These are phyloP conservation scores for Geotrichum klebahnii DNA, from an alignment of 1,139 yeast species.

Conservation along the genomic window DNA sequence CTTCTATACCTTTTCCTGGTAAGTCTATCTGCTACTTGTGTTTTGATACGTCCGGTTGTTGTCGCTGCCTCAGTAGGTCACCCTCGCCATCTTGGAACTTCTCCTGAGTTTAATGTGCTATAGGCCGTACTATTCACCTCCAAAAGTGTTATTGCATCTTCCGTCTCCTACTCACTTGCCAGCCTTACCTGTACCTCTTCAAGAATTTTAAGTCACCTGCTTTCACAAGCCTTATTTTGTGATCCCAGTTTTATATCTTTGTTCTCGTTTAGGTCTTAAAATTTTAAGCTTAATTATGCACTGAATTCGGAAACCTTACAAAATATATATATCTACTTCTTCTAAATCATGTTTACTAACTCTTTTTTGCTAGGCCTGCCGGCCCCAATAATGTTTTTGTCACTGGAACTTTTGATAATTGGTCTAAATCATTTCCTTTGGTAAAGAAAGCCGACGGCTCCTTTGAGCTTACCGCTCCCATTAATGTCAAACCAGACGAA, in stretches of 20 bases:
- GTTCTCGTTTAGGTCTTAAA: too few species aligned
- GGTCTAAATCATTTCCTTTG: constrained; percentile 21
- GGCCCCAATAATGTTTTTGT: constrained; percentile 21
- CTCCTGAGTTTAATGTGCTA: too few species aligned
- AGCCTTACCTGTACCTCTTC: not conserved
- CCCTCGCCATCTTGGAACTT: too few species aligned
- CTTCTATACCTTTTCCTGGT: constrained; percentile 12
- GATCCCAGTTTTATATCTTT: not conserved
- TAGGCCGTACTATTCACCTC: too few species aligned
- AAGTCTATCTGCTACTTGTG: not conserved
- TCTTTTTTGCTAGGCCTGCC: constrained; percentile 16
- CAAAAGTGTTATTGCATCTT: too few species aligned
- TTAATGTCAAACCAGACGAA: constrained; percentile 8
- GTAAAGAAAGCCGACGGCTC: constrained; percentile 15
- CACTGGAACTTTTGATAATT: constrained; percentile 23
- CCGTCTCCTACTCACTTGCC: not conserved
- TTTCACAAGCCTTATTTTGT: not conserved
- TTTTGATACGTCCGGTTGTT: not conserved
- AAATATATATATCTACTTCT: too few species aligned
- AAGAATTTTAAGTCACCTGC: not conserved
- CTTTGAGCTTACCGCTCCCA: constrained; percentile 16
- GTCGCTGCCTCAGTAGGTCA: too few species aligned
- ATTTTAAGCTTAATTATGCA: too few species aligned
- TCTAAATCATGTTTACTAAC: not conserved
- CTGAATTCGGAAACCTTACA: too few species aligned